Percentiles rank a stretch among this genome's conserved stretches.
Evolutionary conservation across 164 flowering plant genomes (phyloP).

Genomic region (Warburgia ugandensis): DNA sequence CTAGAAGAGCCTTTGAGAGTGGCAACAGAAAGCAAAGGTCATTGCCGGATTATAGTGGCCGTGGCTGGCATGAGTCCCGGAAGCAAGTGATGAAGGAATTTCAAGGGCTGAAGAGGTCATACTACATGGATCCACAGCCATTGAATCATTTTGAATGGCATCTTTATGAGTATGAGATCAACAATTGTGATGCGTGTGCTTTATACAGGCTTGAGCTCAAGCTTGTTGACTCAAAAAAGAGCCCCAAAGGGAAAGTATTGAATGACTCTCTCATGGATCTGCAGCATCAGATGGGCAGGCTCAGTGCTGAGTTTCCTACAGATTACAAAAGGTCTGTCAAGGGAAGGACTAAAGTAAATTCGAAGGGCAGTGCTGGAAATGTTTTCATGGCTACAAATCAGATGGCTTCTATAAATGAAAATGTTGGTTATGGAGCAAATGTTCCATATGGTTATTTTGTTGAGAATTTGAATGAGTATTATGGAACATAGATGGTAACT

Average conservation of each 20-base stretch:
- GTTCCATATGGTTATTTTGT: slow-evolving; percentile 42
- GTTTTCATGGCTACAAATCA: slow-evolving; percentile 21
- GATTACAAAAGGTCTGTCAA: slow-evolving; percentile 58
- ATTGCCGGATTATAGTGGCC: slow-evolving; percentile 92
- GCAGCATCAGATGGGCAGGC: slow-evolving; percentile 93
- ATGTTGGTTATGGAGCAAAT: slow-evolving; percentile 34
- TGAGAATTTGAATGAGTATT: slow-evolving; percentile 42
- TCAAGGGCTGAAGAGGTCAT: slow-evolving; percentile 90
- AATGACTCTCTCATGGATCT: slow-evolving; percentile 80
- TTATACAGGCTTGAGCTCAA: slow-evolving; percentile 84
- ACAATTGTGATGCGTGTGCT: slow-evolving; percentile 77
- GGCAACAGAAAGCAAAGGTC: slow-evolving; percentile 97
- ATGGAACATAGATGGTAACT: no score
- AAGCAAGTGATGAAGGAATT: slow-evolving; percentile 90
- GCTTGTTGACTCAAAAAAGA: slow-evolving; percentile 80
- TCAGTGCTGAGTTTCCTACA: slow-evolving; percentile 66
- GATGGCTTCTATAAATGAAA: slow-evolving; percentile 29
- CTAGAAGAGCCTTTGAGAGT: slow-evolving; percentile 96
- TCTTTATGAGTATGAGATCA: slow-evolving; percentile 94
- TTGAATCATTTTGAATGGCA: slow-evolving; percentile 78
- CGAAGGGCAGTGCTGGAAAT: slow-evolving; percentile 26
- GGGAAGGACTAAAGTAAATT: slow-evolving; percentile 39
- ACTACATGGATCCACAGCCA: slow-evolving; percentile 99
- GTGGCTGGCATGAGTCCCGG: slow-evolving; percentile 99
- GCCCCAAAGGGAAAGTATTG: slow-evolving; percentile 54